Evolutionary conservation across 2,329 filamentous ascomycete genomes (phyloP).

Genomic region (Grosmannia penicillata): DNA sequence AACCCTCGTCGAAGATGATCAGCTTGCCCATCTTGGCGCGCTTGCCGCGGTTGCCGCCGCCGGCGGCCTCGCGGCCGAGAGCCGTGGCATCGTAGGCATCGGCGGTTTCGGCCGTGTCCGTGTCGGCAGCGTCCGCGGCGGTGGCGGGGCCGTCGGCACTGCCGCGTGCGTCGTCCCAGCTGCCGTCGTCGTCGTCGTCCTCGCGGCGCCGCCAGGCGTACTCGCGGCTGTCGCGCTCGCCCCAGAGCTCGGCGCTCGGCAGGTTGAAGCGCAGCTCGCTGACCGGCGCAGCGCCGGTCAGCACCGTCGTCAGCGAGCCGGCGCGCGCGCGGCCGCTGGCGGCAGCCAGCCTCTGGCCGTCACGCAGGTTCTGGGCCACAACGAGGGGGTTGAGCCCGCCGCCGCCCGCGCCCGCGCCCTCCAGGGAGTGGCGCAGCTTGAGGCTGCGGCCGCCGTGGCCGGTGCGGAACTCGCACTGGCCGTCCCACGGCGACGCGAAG

Average conservation of each 20-base stretch:
- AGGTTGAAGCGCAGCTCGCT: constrained; percentile 88
- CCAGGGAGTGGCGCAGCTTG: constrained; percentile 58
- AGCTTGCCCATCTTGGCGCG: constrained; percentile 88
- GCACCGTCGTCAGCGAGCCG: constrained; percentile 13
- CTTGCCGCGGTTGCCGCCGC: constrained; percentile 73
- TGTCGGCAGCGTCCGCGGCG: too few relatives aligned
- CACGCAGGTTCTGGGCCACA: constrained; percentile 17
- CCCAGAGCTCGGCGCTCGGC: constrained; percentile 38
- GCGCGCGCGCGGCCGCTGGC: constrained; percentile 10
- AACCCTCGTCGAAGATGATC: constrained; percentile 73
- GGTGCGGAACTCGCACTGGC: constrained; percentile 72
- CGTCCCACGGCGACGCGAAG: constrained; percentile 77
- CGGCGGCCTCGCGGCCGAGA: constrained; percentile 65
- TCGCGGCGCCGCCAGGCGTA: constrained; percentile 11
- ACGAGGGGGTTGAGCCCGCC: constrained; percentile 29
- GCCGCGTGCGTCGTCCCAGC: constrained; percentile 23
- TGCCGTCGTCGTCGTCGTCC: constrained; percentile 16
- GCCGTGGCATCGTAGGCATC: constrained; percentile 20
- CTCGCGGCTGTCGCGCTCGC: not conserved
- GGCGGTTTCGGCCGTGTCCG: constrained; percentile 14
- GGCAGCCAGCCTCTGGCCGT: constrained; percentile 14
- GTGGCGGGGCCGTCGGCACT: constrained; percentile 22
- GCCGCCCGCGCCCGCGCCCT: not conserved
- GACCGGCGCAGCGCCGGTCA: constrained; percentile 32
- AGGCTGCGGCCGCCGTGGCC: constrained; percentile 60